These are phyloP conservation scores for Tetrastigma voinierianum DNA, from an alignment of 164 flowering plant species.

Conservation along the genomic window DNA sequence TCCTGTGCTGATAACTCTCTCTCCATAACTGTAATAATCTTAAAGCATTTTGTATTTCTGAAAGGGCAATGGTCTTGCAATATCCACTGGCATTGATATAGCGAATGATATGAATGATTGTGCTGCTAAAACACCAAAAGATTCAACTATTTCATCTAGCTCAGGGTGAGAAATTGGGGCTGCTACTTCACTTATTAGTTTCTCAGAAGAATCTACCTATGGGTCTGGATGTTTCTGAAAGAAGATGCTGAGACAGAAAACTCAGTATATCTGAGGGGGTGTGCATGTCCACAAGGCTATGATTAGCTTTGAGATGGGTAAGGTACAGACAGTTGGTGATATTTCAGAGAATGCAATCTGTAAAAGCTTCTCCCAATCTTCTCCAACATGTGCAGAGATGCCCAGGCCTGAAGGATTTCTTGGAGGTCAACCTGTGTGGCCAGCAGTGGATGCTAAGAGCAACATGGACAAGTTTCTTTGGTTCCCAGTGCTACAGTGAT, in stretches of 20 bases:
- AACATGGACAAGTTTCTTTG: conserved; percentile 3
- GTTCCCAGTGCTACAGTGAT: conserved; percentile 4
- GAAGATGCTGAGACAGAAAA: conserved; percentile 2
- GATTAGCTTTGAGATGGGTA: not conserved
- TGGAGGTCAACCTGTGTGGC: conserved; percentile 8
- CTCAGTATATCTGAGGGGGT: not conserved
- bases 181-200: not conserved
- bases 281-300: conserved; percentile 1
- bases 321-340: conserved; percentile 8
- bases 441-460: not conserved
- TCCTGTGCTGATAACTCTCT: not conserved
- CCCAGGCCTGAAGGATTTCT: conserved; percentile 1
- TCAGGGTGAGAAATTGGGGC: conserved; percentile 5
- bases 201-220: conserved; percentile 5
- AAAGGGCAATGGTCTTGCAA: not conserved
- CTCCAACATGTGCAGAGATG: too few relatives aligned
- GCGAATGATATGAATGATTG: conserved; percentile 3
- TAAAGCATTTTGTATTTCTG: not conserved
- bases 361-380: not conserved
- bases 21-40: not conserved
- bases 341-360: not conserved
- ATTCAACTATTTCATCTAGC: not conserved
- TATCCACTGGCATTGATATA: not conserved
- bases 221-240: not conserved
- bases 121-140: conserved; percentile 3